Evolutionary conservation across 306 rosid species (phyloP), one percentile per base, ranked within the genome.

Genomic region (Oxytropis ochrocephala): DNA sequence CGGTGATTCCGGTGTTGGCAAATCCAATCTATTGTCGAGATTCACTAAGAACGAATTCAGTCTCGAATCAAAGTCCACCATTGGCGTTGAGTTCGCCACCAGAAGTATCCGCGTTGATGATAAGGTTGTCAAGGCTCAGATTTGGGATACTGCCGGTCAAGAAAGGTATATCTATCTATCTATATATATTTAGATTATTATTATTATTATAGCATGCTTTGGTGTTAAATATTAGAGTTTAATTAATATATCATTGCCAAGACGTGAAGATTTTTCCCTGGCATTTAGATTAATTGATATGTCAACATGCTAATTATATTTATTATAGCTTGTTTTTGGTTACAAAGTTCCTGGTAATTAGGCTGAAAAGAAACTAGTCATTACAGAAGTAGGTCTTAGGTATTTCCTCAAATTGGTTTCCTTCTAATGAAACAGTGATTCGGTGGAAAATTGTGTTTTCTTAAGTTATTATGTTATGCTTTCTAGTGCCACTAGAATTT

Each of bases 141-240:
- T 90, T 87, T 90, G 96, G 96, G 96, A 90, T 65, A 90, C 96
- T 35, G 96, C 96, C 21, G 96, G 96, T 54, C 96, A 90, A 76
- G 95, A 90, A 78, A 88, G 95, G 95, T 88, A 69, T 60, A 13
- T 5, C 1, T 24, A 24, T 24, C 1, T 21, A 2, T 21, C 13
- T 11, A 4, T 24, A 5, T 33, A 5, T 33, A 5, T 5, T 5
- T 33, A 5, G 8, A 17, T 62, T 50, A 16, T 73, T 17, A 7
- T 50, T 24, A 24, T 24, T 21, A 21, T 21, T 52, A 1, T 27
- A 12, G 10, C n/a, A 4, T 12, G 5, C 11, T 54, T 55, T 3
- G 11, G 17, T 55, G 19, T 29, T 55, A 55, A 12, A 4, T 24
- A 24, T 24, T 1, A 24, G 12, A 35, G 21, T 16, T 11, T 49